A percentile compares a stretch with the other conserved stretches of the same genome.
phyloP scores from a whole-genome alignment of 768 basidiomycete genomes.

The Tulasnella sp. region DNA sequence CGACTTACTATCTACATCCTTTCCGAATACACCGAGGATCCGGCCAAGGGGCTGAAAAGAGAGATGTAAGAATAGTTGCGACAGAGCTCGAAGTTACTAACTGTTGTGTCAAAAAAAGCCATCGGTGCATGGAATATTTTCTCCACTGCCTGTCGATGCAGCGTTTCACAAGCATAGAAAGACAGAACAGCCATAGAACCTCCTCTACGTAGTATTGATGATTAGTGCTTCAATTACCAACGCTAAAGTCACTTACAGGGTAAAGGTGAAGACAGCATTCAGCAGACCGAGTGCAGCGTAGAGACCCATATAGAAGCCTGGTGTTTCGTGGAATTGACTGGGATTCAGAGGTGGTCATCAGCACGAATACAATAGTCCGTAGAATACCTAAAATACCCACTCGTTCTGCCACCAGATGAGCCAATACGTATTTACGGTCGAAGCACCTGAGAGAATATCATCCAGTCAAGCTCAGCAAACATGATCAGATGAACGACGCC shows the following conservation, averaged over 20 bases:
- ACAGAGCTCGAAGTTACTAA: conserved; percentile 18
- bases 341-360: conserved; percentile 38
- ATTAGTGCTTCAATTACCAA: background rate
- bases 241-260: conserved; percentile 31
- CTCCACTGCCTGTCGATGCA: conserved; percentile 44
- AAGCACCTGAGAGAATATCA: conserved; percentile 22
- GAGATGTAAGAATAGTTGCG: background rate
- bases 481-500: background rate
- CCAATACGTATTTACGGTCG: conserved; percentile 51
- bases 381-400: conserved; percentile 51
- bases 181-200: conserved; percentile 24
- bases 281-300: conserved; percentile 50
- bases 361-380: conserved; percentile 12
- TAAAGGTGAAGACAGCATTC: conserved; percentile 46
- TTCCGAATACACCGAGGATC: conserved; percentile 16
- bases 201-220: background rate
- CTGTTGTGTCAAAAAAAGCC: conserved; percentile 66
- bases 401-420: conserved; percentile 61
- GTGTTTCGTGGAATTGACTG: conserved; percentile 36
- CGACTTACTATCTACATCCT: conserved; percentile 21
- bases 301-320: conserved; percentile 49
- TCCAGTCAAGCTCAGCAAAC: background rate
- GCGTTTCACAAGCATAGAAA: conserved; percentile 45
- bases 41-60: background rate
- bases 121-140: conserved; percentile 59